phyloP scores from a whole-genome alignment of 306 rosid genomes.

The Cucurbita ficifolia region DNA sequence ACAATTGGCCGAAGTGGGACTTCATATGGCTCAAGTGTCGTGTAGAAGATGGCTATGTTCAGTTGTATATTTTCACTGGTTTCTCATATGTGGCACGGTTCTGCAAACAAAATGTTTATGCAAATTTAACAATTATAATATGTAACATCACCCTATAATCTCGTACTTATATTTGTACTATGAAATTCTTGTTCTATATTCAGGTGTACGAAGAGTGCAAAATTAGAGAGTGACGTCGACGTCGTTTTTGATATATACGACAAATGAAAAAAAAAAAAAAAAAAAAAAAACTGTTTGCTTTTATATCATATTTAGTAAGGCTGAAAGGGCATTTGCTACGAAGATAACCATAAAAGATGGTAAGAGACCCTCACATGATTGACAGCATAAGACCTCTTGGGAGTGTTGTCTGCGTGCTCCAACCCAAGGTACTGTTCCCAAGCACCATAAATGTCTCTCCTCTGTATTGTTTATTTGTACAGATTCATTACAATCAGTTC shows the following conservation, averaged over 20 bases:
- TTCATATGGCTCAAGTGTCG: slow-evolving; percentile 5
- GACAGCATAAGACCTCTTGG: slow-evolving; percentile 53
- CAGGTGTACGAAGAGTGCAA: neutral
- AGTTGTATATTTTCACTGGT: slow-evolving; percentile 68
- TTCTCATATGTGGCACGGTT: slow-evolving; percentile 65
- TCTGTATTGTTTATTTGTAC: slow-evolving; percentile 18
- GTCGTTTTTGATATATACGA: neutral
- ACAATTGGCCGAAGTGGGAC: slow-evolving; percentile 2
- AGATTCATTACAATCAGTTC: slow-evolving; percentile 1
- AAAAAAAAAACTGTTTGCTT: neutral
- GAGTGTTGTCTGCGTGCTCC: slow-evolving; percentile 71
- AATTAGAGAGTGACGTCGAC: neutral
- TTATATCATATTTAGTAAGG: neutral
- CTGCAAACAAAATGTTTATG: slow-evolving; percentile 44
- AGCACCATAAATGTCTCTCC: slow-evolving; percentile 81
- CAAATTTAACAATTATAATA: neutral
- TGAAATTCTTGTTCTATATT: neutral
- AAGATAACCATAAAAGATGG: neutral
- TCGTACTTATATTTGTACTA: no score
- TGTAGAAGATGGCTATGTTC: slow-evolving; percentile 10
- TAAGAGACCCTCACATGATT: slow-evolving; percentile 42
- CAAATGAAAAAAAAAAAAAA: neutral
- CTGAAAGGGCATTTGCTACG: neutral
- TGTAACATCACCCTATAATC: neutral
- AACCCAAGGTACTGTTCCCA: slow-evolving; percentile 99